These are phyloP conservation scores for Colletotrichum sp. DNA, from an alignment of 2,329 filamentous ascomycete species.

Conservation along the genomic window DNA sequence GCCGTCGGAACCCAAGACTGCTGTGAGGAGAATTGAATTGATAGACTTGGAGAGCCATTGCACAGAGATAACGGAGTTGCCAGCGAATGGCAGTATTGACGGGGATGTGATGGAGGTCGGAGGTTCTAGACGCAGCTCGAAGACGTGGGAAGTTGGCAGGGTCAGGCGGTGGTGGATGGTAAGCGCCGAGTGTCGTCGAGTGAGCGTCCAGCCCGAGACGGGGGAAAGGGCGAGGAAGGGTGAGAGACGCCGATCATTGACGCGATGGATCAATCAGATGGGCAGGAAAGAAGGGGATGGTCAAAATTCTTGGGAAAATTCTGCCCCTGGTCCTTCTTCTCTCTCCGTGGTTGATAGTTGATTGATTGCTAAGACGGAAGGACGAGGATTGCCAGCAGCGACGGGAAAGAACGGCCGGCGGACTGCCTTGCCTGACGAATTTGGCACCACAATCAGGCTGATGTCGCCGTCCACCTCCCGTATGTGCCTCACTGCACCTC, in stretches of 20 bases:
- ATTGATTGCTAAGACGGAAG: background rate
- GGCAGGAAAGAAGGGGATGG: background rate
- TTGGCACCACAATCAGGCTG: background rate
- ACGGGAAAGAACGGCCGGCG: background rate
- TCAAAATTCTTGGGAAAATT: background rate
- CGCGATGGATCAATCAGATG: background rate
- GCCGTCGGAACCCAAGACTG: background rate
- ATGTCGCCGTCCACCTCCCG: constrained; percentile 1
- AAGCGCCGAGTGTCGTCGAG: background rate
- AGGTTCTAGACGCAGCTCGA: constrained; percentile 15
- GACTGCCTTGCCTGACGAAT: background rate
- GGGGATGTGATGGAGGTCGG: background rate
- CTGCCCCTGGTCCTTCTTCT: background rate
- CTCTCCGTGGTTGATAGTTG: background rate
- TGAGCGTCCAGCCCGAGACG: background rate
- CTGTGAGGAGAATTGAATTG: background rate
- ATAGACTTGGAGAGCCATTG: background rate
- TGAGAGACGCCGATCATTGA: constrained; percentile 4
- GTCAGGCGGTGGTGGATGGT: background rate
- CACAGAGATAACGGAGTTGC: background rate
- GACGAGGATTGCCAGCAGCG: background rate
- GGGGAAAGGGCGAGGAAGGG: background rate
- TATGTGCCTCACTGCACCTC: background rate
- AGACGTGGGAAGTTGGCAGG: background rate
- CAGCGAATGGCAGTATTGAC: background rate